phyloP scores from a whole-genome alignment of 768 basidiomycete genomes.

The Podaxis rugospora region DNA sequence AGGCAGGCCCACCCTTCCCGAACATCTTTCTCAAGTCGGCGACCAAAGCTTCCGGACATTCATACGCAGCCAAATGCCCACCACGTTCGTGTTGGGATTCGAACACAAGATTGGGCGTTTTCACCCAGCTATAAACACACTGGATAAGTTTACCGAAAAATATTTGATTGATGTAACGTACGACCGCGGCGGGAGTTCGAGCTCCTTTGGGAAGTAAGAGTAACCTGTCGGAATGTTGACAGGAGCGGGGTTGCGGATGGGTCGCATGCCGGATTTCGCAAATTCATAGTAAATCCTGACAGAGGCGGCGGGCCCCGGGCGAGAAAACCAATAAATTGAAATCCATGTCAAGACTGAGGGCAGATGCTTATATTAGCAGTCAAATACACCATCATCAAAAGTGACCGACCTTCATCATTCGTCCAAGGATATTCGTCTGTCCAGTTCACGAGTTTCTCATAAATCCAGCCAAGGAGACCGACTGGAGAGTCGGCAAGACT shows the following conservation, averaged over 20 bases:
- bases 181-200: slow-evolving; percentile 26
- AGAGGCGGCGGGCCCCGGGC: slow-evolving; percentile 53
- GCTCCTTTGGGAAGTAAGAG: slow-evolving; percentile 50
- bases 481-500: slow-evolving; percentile 52
- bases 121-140: slow-evolving; percentile 36
- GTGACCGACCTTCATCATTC: slow-evolving; percentile 43
- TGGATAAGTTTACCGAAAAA: not conserved
- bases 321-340: slow-evolving; percentile 56
- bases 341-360: slow-evolving; percentile 52
- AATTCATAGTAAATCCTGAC: slow-evolving; percentile 56
- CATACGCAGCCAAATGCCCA: slow-evolving; percentile 57
- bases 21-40: slow-evolving; percentile 55
- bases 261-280: slow-evolving; percentile 12
- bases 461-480: slow-evolving; percentile 50
- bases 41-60: slow-evolving; percentile 43
- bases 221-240: slow-evolving; percentile 40
- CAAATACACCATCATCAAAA: not conserved
- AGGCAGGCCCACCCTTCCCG: slow-evolving; percentile 44
- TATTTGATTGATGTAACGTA: slow-evolving; percentile 13
- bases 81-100: slow-evolving; percentile 44
- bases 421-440: slow-evolving; percentile 50
- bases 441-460: slow-evolving; percentile 43
- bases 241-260: not conserved
- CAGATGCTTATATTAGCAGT: not conserved
- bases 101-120: slow-evolving; percentile 36